Evolutionary conservation across 2,329 filamentous ascomycete genomes (phyloP).

Genomic region (Pestalotiopsis sp.): DNA sequence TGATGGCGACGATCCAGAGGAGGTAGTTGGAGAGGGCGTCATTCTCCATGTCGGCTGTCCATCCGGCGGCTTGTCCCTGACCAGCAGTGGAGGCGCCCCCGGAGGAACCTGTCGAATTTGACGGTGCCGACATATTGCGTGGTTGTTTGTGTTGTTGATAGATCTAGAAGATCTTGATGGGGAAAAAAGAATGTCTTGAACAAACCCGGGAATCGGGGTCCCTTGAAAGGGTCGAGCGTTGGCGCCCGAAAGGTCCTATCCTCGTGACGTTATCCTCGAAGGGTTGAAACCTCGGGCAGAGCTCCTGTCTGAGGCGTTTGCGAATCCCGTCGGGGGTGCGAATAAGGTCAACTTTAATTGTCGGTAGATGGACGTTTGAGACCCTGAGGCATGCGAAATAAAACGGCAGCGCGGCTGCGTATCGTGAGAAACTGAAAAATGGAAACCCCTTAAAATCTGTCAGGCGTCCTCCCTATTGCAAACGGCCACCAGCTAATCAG

Average conservation of each 20-base stretch:
- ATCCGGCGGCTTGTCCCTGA: constrained; percentile 30
- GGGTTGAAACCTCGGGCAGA: background rate
- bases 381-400: background rate
- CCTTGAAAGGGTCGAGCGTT: background rate
- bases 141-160: background rate
- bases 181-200: background rate
- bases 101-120: background rate
- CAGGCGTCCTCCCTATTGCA: background rate
- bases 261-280: background rate
- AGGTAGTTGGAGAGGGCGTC: constrained; percentile 62
- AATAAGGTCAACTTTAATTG: constrained; percentile 17
- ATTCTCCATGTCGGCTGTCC: constrained; percentile 46
- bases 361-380: background rate
- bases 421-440: background rate
- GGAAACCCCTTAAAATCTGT: background rate
- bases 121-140: background rate
- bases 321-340: background rate
- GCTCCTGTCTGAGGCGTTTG: constrained; percentile 2
- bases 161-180: background rate
- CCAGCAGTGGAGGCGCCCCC: constrained; percentile 7
- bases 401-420: constrained; percentile 12
- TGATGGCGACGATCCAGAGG: constrained; percentile 63
- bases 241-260: background rate
- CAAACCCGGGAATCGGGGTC: background rate
- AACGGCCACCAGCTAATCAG: background rate